Conservation (phyloP, 306 rosid species). For the Echinosophora koreensis region DNA sequence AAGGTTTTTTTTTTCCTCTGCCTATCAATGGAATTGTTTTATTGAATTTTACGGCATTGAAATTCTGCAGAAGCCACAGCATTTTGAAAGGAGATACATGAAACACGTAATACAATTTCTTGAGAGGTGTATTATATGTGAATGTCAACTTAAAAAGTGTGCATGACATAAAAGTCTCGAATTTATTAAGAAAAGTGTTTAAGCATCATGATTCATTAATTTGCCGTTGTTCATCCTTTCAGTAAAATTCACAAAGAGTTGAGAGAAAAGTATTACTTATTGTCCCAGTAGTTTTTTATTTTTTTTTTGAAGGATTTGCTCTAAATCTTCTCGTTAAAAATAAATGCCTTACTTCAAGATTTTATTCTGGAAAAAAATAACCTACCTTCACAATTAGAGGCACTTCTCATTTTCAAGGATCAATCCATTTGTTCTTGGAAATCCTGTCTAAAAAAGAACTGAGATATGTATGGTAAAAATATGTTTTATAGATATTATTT, state of each 20-base stretch:
- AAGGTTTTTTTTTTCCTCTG: neutral
- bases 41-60: neutral
- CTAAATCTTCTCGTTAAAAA: conserved; percentile 3
- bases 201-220: conserved; percentile 25
- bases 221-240: conserved; percentile 28
- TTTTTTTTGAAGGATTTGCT: neutral
- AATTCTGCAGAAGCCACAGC: conserved; percentile 15
- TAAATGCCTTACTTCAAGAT: neutral
- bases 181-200: conserved; percentile 4
- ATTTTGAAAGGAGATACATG: conserved; percentile 33
- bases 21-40: neutral
- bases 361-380: neutral
- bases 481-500: conserved; percentile 11
- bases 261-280: conserved; percentile 15
- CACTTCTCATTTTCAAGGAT: conserved; percentile 33
- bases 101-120: conserved; percentile 28
- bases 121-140: conserved; percentile 14
- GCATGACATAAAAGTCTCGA: conserved; percentile 13
- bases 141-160: neutral
- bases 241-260: neutral
- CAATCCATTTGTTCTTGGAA: neutral
- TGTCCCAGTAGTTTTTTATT: neutral
- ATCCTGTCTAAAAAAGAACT: neutral
- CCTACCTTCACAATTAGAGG: conserved; percentile 8
- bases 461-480: conserved; percentile 4